phyloP scores from a whole-genome alignment of 768 basidiomycete genomes.

The Russula emetica region DNA sequence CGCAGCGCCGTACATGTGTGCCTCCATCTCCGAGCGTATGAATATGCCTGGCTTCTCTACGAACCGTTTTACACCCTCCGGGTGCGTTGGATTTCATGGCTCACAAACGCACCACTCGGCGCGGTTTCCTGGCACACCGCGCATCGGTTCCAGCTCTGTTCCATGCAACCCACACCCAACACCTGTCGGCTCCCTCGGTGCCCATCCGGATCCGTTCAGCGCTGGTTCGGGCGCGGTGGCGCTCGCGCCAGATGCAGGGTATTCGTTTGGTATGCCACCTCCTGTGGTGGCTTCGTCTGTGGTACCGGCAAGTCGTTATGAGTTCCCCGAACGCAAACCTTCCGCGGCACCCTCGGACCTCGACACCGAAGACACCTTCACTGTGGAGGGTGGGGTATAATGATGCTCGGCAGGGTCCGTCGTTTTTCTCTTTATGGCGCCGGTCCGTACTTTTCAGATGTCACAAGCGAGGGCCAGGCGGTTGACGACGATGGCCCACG shows the following conservation, averaged over 20 bases:
- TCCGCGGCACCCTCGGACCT: conserved; percentile 12
- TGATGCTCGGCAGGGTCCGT: too few relatives aligned
- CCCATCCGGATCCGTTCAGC: too few relatives aligned
- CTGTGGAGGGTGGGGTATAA: too few relatives aligned
- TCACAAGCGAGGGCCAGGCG: too few relatives aligned
- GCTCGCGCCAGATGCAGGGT: conserved; percentile 24
- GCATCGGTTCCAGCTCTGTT: conserved; percentile 25
- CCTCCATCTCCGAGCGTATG: conserved; percentile 22
- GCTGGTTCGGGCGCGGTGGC: too few relatives aligned
- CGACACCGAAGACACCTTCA: conserved; percentile 13
- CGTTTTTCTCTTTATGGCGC: too few relatives aligned
- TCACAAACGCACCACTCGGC: conserved; percentile 4
- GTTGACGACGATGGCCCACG: too few relatives aligned
- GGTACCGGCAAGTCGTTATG: conserved; percentile 15
- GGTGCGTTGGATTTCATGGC: not conserved
- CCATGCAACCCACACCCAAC: too few relatives aligned
- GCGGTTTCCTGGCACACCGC: conserved; percentile 22
- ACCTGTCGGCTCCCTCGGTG: too few relatives aligned
- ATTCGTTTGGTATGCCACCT: conserved; percentile 24
- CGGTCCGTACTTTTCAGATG: too few relatives aligned
- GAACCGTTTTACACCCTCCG: not conserved
- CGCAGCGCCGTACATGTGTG: too few relatives aligned
- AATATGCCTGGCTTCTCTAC: conserved; percentile 17
- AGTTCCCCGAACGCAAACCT: conserved; percentile 26
- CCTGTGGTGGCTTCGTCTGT: not conserved